Evolutionary conservation across 768 basidiomycete genomes (phyloP).

Genomic region (Sporobolomyces roseus): DNA sequence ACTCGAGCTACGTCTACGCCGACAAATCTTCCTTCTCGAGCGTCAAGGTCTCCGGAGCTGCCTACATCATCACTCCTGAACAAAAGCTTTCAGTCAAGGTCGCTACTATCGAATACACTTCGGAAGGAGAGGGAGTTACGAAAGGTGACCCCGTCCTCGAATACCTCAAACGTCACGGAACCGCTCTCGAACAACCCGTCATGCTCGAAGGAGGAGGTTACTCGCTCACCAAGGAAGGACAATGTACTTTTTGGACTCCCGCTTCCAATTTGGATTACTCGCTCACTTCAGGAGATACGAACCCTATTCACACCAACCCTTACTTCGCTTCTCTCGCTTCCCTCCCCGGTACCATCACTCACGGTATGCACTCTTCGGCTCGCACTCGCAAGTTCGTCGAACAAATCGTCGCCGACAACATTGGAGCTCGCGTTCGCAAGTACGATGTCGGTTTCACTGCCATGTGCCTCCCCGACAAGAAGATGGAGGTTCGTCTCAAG

Average conservation of each 20-base stretch:
- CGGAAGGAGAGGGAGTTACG: constrained; percentile 47
- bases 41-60: constrained; percentile 74
- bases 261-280: constrained; percentile 94
- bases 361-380: constrained; percentile 95
- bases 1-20: constrained; percentile 83
- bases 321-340: constrained; percentile 93
- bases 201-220: constrained; percentile 84
- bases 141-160: constrained; percentile 90
- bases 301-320: constrained; percentile 97
- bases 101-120: constrained; percentile 43
- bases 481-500: constrained; percentile 76
- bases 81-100: constrained; percentile 55
- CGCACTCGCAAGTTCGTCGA: constrained; percentile 89
- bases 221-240: constrained; percentile 62
- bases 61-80: constrained; percentile 55
- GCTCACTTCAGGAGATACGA: constrained; percentile 92
- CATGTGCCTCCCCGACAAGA: constrained; percentile 90
- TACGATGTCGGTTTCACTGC: constrained; percentile 95
- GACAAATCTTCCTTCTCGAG: constrained; percentile 78
- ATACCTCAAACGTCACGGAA: constrained; percentile 87
- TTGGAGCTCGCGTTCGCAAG: constrained; percentile 81
- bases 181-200: constrained; percentile 67
- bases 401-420: constrained; percentile 85
- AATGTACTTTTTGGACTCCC: constrained; percentile 72
- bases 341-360: constrained; percentile 93